Base-by-base conservation (phyloP, 495 filamentous ascomycete species). In the Penicillium taxi region DNA sequence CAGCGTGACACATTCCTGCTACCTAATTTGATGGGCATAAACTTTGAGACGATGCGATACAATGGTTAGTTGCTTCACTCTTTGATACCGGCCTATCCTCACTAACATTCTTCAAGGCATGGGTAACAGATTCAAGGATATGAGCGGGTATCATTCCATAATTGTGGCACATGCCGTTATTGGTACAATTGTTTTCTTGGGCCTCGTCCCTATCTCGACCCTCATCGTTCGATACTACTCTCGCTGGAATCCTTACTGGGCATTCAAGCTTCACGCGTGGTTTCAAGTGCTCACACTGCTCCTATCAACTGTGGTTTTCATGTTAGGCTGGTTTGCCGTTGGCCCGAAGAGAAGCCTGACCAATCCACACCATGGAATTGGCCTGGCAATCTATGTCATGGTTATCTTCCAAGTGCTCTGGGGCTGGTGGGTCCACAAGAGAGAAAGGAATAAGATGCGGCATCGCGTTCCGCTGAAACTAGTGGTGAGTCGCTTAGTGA, bases 341-440 rank as follows among this genome's bases (percentile, higher is more conserved):
- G 53, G 53, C 6, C 53, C 81, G 1, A 55, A 64, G 31, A 72
- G 89, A 42, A 86, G 78, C 50, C 68, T 96, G 46, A 84, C 84
- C 29, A 98, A 98, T 56, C 91, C 91, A 2, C 91, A 98, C 65
- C 84, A 88, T 64, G 88, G 87, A 39, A 96, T 96, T 50, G 91
- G 91, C 15, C 63, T 94, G 21, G 82, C 88, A 24, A 79, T 98
- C 39, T 96, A 91, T 59, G 81, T 85, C 19, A 62, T 91, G 47
- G 74, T 96, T 12, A 55, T 94, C 18, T 72, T 88, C 15, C 93
- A 96, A 52, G 72, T 80, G 6, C 43, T 96, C 14, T 82, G 81
- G 45, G 93, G 93, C 12, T 75, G 75, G 45, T 67, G 84, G 24
- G 69, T 93, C 24, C 74, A 81, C 40, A 67, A 69, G 38, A 62